Evolutionary conservation across 2,329 filamentous ascomycete species (phyloP).

Genomic region (Apiospora rasikravindrae): DNA sequence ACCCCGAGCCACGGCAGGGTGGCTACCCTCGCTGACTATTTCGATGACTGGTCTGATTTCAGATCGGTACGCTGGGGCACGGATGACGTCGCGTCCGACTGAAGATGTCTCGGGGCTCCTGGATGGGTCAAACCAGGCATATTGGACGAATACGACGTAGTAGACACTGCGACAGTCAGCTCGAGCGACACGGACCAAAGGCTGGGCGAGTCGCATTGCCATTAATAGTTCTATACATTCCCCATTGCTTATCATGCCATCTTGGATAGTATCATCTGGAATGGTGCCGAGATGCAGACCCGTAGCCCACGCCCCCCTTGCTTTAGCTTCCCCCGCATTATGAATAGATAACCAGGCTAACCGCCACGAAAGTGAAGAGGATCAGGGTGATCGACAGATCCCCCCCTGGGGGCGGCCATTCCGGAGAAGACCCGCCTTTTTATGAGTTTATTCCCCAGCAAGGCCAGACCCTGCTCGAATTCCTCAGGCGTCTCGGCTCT

Average conservation of each 20-base stretch:
- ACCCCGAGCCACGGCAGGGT: neutral
- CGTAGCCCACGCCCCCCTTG: neutral
- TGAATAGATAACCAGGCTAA: neutral
- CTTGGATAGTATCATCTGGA: neutral
- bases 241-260: neutral
- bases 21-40: neutral
- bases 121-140: neutral
- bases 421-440: neutral
- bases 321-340: slow-evolving; percentile 6
- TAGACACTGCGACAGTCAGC: neutral
- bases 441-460: slow-evolving; percentile 6
- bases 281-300: neutral
- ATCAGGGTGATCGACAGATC: neutral
- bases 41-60: slow-evolving; percentile 7
- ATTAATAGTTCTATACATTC: neutral
- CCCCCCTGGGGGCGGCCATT: neutral
- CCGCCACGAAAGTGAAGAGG: neutral
- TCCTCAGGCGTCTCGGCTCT: slow-evolving; percentile 4
- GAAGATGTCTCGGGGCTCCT: slow-evolving; percentile 9
- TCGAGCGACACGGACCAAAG: neutral
- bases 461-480: slow-evolving; percentile 7
- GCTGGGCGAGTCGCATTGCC: neutral
- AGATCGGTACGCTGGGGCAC: slow-evolving; percentile 4
- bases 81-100: neutral
- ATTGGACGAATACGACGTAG: neutral